phyloP scores from a whole-genome alignment of 331 rosid species.

The Cucumis variabilis region DNA sequence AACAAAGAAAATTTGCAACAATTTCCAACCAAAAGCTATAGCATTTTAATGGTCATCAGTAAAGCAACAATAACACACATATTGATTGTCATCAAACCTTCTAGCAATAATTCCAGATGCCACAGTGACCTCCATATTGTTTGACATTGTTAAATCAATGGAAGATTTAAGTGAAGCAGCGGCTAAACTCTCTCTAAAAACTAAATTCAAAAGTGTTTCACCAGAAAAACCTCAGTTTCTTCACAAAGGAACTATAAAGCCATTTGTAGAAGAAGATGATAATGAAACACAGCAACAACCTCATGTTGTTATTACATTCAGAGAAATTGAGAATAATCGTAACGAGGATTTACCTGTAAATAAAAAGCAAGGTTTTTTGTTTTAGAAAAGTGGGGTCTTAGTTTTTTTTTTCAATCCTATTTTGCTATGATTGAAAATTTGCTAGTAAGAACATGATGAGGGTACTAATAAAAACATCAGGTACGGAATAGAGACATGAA shows the following conservation, averaged over 20 bases:
- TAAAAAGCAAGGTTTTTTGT: neutral
- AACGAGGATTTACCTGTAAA: conserved; percentile 1
- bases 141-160: conserved; percentile 65
- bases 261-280: conserved; percentile 49
- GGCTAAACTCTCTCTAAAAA: conserved; percentile 67
- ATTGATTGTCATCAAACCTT: too few species aligned
- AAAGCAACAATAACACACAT: too few species aligned
- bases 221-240: conserved; percentile 65
- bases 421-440: neutral
- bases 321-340: neutral
- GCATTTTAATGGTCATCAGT: too few species aligned
- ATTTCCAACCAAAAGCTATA: too few species aligned
- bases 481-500: too few species aligned
- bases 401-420: neutral
- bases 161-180: conserved; percentile 66
- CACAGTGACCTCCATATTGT: conserved; percentile 66
- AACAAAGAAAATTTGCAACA: too few species aligned
- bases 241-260: conserved; percentile 75
- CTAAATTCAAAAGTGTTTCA: conserved; percentile 58
- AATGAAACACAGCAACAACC: neutral
- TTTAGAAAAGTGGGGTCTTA: neutral
- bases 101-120: conserved; percentile 61
- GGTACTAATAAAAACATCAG: too few species aligned
- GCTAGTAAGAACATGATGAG: neutral
- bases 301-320: conserved; percentile 50